These are phyloP conservation scores for Cyanidioschyzon merolae DNA, from an alignment of 23 red algal species.

Conservation along the genomic window DNA sequence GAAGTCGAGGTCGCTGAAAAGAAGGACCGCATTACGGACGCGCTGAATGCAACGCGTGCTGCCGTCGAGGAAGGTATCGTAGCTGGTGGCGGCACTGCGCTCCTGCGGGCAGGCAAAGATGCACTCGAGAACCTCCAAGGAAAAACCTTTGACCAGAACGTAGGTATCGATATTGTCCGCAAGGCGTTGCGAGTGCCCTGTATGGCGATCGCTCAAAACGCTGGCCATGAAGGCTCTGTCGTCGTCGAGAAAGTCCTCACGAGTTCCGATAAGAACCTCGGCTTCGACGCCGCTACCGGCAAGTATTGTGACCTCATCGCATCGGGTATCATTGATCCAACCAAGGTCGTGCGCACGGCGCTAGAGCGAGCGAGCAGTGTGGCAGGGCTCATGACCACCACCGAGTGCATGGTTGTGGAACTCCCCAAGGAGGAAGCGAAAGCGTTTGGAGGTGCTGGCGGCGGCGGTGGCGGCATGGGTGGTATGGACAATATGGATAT, in stretches of 20 bases:
- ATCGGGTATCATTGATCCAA: conserved; percentile 88
- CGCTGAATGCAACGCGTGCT: conserved; percentile 89
- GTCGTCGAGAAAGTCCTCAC: conserved; percentile 76
- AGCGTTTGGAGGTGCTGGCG: not conserved
- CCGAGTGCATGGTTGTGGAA: conserved; percentile 94
- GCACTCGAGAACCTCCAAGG: conserved; percentile 57
- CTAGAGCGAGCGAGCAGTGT: conserved; percentile 83
- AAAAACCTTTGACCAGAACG: conserved; percentile 89
- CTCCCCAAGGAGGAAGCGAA: conserved; percentile 67
- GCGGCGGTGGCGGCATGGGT: conserved; percentile 22
- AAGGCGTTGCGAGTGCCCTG: conserved; percentile 78
- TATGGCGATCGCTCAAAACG: conserved; percentile 71
- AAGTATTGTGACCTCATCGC: conserved; percentile 60
- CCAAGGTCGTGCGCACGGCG: conserved; percentile 86
- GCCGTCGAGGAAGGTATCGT: conserved; percentile 99
- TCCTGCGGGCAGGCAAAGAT: conserved; percentile 44
- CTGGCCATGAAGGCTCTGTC: conserved; percentile 81
- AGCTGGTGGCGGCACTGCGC: conserved; percentile 85
- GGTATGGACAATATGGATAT: conserved; percentile 29
- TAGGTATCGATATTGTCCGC: conserved; percentile 89
- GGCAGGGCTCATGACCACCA: conserved; percentile 85
- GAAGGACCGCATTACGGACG: conserved; percentile 90
- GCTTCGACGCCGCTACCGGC: conserved; percentile 65
- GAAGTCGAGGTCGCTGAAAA: conserved; percentile 87
- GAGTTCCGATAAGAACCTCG: conserved; percentile 21